Evolutionary conservation across 768 basidiomycete species (phyloP).

Genomic region (Naganishia vaughanmartiniae): DNA sequence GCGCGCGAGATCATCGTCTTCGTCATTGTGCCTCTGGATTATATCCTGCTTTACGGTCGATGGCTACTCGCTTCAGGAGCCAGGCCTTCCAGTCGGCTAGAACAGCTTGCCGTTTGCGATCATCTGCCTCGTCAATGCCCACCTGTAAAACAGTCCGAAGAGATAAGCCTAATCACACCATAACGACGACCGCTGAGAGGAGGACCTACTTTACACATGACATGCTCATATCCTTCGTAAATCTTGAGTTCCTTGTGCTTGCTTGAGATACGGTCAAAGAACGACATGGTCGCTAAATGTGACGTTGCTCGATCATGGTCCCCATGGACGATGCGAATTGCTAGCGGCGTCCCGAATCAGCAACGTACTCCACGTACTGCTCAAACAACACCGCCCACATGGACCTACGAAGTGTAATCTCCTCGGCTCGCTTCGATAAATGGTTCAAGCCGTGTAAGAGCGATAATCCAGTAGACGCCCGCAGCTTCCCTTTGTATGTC

Average conservation of each 20-base stretch:
- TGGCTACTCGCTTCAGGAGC: slow-evolving; percentile 41
- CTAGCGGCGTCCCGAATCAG: slow-evolving; percentile 24
- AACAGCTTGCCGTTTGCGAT: slow-evolving; percentile 51
- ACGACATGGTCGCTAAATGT: slow-evolving; percentile 44
- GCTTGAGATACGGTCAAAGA: slow-evolving; percentile 46
- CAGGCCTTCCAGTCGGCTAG: slow-evolving; percentile 51
- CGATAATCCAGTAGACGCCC: slow-evolving; percentile 51
- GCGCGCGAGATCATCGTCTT: not conserved
- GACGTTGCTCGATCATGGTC: slow-evolving; percentile 50
- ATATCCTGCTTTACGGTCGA: slow-evolving; percentile 17
- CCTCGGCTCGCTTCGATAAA: slow-evolving; percentile 40
- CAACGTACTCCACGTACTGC: not conserved
- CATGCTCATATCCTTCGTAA: slow-evolving; percentile 54
- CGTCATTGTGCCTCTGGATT: slow-evolving; percentile 13
- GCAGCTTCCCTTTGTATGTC: slow-evolving; percentile 51
- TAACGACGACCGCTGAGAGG: not conserved
- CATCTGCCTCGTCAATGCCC: slow-evolving; percentile 48
- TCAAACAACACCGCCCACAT: too few species aligned
- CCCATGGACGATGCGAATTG: slow-evolving; percentile 53
- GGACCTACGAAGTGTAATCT: slow-evolving; percentile 47
- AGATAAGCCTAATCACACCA: not conserved
- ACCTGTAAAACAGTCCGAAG: slow-evolving; percentile 32
- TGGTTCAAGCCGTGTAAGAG: slow-evolving; percentile 49
- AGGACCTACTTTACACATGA: slow-evolving; percentile 45
- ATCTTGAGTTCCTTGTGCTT: slow-evolving; percentile 52